These are phyloP conservation scores for Xylaria sp. DNA, from an alignment of 2,329 filamentous ascomycete genomes.

Conservation along the genomic window DNA sequence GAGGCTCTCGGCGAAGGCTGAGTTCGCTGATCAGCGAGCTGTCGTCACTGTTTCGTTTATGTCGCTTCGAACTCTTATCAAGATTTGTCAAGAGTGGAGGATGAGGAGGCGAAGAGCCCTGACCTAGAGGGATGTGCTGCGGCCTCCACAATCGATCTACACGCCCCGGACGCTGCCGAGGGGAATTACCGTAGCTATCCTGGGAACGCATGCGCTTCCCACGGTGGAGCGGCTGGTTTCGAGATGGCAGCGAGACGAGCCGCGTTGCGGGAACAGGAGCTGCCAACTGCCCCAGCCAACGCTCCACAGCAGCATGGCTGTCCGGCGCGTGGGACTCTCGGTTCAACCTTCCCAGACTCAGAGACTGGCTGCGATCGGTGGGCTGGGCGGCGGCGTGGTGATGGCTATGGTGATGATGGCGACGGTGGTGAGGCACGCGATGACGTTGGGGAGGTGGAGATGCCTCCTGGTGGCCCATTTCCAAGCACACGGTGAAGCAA, in stretches of 20 bases:
- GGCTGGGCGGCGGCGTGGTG: slow-evolving; percentile 24
- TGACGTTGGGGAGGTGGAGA: slow-evolving; percentile 40
- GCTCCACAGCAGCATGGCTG: slow-evolving; percentile 44
- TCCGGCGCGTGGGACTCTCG: slow-evolving; percentile 37
- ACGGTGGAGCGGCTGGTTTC: slow-evolving; percentile 30
- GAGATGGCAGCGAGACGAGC: slow-evolving; percentile 34
- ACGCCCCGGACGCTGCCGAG: slow-evolving; percentile 15
- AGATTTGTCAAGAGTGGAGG: slow-evolving; percentile 22
- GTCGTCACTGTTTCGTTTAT: slow-evolving; percentile 38
- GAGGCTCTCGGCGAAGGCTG: slow-evolving; percentile 34
- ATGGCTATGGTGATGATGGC: slow-evolving; percentile 26
- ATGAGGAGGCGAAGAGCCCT: slow-evolving; percentile 30
- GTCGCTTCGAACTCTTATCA: slow-evolving; percentile 39
- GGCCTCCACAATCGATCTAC: slow-evolving; percentile 45
- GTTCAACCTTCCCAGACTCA: slow-evolving; percentile 40
- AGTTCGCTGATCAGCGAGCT: slow-evolving; percentile 47
- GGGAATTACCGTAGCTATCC: slow-evolving; percentile 20
- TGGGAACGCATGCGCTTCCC: slow-evolving; percentile 17
- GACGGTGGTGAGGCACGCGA: slow-evolving; percentile 41
- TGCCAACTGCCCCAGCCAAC: slow-evolving; percentile 44
- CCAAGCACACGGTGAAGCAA: slow-evolving; percentile 43
- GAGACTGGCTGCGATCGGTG: slow-evolving; percentile 24
- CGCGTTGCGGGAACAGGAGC: slow-evolving; percentile 33
- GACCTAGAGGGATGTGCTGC: slow-evolving; percentile 40
- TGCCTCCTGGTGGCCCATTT: slow-evolving; percentile 43